Base-by-base conservation (phyloP, 2,329 filamentous ascomycete genomes). In the Bimuria novae-zelandiae region DNA sequence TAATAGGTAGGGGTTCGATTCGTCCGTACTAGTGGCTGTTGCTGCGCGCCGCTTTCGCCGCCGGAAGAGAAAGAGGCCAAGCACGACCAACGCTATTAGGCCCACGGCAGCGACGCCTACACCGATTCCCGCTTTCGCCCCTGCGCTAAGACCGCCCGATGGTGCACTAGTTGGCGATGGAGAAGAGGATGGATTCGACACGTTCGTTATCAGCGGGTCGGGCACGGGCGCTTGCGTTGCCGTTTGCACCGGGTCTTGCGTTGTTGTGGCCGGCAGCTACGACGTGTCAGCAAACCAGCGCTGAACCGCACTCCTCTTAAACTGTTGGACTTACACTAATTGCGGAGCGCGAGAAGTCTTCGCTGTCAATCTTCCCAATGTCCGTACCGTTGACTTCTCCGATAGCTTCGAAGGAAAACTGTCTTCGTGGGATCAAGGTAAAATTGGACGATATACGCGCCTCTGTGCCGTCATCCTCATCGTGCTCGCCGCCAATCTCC, bases 1-100 rank as follows among this genome's bases (percentile, higher is more conserved):
- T n/a, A n/a, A n/a, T 19, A 7, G 11, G 32, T 36, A 36, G 4
- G 43, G 43, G n/a, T 36, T 45, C 12, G 30, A 7, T n/a, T n/a
- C n/a, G 25, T 23, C 7, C 19, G 8, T 35, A 12, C 10, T 21
- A 14, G 30, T 25, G 7, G 14, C 7, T 10, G 43, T 5, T 27
- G 14, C 43, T 30, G 22, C 22, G 33, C 42, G 39, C 25, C 56
- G 56, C 29, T 61, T 66, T 30, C 61, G 53, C 35, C 57, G 60
- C 17, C 58, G 56, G 49, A 48, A 57, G 14, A 60, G 44, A 27
- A 62, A 62, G 7, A 70, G 48, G 8, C 57, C 89, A 0, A 92
- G 95, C 65, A 97, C 96, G 0, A 97, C 77, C 1, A 92, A 74
- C 0, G 55, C 59, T 22, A 70, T 62, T 10, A 68, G 45, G 1